These are phyloP conservation scores for Aspergillus homomorphus DNA, from an alignment of 495 filamentous ascomycete genomes.

Conservation along the genomic window DNA sequence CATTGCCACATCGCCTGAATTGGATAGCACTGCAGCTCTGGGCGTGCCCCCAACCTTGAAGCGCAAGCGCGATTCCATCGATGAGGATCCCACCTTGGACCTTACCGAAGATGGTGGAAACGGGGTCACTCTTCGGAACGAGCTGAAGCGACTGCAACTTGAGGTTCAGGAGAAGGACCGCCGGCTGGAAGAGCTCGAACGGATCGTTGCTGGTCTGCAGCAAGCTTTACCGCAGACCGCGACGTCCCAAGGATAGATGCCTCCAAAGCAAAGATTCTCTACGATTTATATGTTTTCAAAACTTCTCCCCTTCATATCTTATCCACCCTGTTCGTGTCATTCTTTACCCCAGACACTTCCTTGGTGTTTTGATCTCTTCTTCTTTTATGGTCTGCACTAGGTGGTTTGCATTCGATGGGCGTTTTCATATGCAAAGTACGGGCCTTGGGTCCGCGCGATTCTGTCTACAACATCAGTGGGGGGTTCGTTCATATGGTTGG, in stretches of 20 bases:
- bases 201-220: constrained; percentile 43
- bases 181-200: constrained; percentile 44
- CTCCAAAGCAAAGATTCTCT: not conserved
- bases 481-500: constrained; percentile 23
- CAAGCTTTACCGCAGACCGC: constrained; percentile 39
- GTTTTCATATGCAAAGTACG: constrained; percentile 19
- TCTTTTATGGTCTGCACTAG: not conserved
- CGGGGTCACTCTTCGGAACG: constrained; percentile 50
- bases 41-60: constrained; percentile 29
- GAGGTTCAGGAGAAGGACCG: constrained; percentile 55
- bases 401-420: constrained; percentile 26
- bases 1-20: constrained; percentile 27
- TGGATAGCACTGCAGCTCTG: constrained; percentile 29
- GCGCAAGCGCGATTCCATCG: constrained; percentile 46
- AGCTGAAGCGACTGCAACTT: constrained; percentile 53
- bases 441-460: constrained; percentile 17
- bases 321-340: constrained; percentile 1
- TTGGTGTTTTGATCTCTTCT: constrained; percentile 6
- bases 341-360: constrained; percentile 4
- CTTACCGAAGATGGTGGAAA: constrained; percentile 38
- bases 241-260: constrained; percentile 16
- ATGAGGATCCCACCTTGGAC: constrained; percentile 25
- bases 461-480: constrained; percentile 21
- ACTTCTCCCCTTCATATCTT: not conserved
- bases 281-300: constrained; percentile 1